Evolutionary conservation across 2,329 filamentous ascomycete species (phyloP), one percentile per base, ranked within the genome.

Genomic region (Sphaerostilbella broomeana): DNA sequence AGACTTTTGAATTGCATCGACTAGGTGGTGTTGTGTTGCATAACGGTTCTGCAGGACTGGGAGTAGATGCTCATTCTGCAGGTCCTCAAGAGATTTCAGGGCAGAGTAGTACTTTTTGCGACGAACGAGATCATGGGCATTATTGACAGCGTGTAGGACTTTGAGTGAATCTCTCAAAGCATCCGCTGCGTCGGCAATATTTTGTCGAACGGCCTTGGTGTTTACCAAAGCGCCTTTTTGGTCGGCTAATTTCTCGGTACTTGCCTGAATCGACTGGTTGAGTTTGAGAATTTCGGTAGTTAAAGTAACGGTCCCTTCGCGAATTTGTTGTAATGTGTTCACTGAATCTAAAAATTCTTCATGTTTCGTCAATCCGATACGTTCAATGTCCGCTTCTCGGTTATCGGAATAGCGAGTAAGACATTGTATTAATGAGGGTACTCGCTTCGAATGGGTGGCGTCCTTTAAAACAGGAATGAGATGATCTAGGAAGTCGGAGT

Each of bases 91-190:
- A 4, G 90, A 90, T 51, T 94, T 89, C 36, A 98, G 72, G 3
- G 92, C 92, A 5, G 84, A 87, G 60, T 98, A 98, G 59, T 97
- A 94, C 51, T 88, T 94, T 65, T 95, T 95, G 64, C 87, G 90
- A 26, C 80, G 79, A 33, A 97, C 76, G 42, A 98, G 70, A 38
- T 97, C 92, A 58, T 95, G 88, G 4, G 94, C 86, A 55, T 95
- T 82, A 55, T 98, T 98, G 36, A 94, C 88, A 7, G 94, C 82
- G 42, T 89, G 83, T 25, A 98, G 66, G 24, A 98, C 92, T 57
- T 92, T 89, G 25, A 98, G 69, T 44, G 90, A 97, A 51, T 94
- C 88, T 51, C 86, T 86, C 43, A 98, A 68, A 3, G 89, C 89
- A 59, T 87, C 80, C 1, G 84, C 86, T 9, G 89, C 87, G 53